Evolutionary conservation across 805 yeast species (phyloP).

Genomic region (Kodamaea fukazawae): DNA sequence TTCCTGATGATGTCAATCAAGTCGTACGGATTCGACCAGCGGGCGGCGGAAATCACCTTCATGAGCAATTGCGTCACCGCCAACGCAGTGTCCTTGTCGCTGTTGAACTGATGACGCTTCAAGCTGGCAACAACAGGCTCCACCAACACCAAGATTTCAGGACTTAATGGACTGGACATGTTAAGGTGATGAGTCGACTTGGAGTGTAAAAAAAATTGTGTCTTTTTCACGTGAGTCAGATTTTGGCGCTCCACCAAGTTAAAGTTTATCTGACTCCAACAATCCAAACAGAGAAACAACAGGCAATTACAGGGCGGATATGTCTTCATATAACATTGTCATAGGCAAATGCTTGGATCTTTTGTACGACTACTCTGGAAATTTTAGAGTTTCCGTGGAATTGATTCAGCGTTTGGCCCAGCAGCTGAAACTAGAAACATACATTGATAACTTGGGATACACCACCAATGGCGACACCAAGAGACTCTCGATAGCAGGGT

Average conservation of each 20-base stretch:
- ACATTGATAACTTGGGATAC: conserved; percentile 36
- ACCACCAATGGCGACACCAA: conserved; percentile 18
- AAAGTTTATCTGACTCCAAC: neutral
- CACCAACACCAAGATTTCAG: conserved; percentile 34
- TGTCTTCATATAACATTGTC: conserved; percentile 17
- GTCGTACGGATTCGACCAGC: conserved; percentile 80
- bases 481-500: conserved; percentile 42
- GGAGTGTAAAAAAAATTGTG: conserved; percentile 6
- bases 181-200: neutral
- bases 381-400: conserved; percentile 34
- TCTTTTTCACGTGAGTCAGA: conserved; percentile 8
- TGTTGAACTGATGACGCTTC: conserved; percentile 80
- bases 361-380: conserved; percentile 31
- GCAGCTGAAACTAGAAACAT: conserved; percentile 40
- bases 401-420: conserved; percentile 39
- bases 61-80: conserved; percentile 84
- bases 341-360: conserved; percentile 21
- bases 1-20: conserved; percentile 68
- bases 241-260: no score
- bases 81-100: conserved; percentile 78
- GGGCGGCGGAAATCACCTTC: conserved; percentile 82
- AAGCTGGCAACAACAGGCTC: conserved; percentile 48
- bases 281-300: neutral
- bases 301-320: neutral
- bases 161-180: conserved; percentile 10